Evolutionary conservation across 2,329 filamentous ascomycete species (phyloP), one percentile per base, ranked within the genome.

Genomic region (Paracoccidioides lutzii): DNA sequence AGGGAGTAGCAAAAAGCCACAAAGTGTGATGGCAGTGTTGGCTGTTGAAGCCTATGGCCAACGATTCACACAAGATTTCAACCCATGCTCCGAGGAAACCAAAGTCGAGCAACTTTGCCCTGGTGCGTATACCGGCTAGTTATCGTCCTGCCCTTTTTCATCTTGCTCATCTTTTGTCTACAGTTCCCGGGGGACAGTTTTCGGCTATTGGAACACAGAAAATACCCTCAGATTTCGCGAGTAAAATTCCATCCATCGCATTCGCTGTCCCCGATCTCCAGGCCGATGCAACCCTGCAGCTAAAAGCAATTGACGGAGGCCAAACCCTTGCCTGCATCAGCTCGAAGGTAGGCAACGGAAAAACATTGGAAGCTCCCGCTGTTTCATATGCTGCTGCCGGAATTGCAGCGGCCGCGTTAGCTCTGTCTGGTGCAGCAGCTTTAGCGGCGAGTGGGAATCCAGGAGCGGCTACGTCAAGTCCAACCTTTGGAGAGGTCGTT

Each of bases 251-350:
- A 1, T 75, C 81, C 2, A 95, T 98, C 61, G 91, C 91, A 10
- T 98, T 96, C 74, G 80, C 81, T 58, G 78, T 98, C 37, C 93
- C 93, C 52, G 90, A 98, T 68, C 85, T 98, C 62, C 85, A 91
- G 55, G 91, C 91, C 41, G 74, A 85, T 64, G 93, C 90, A 38
- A 93, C 84, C 46, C 75, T 98, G 60, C 75, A 88, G 66, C 79
- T 98, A 48, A 83, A 79, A 58, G 74, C 81, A 4, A 71, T 81
- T 42, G 81, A 85, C 37, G 75, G 73, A 4, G 78, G 77, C 42
- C 65, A 78, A 38, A 77, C 84, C 44, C 79, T 95, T 7, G 90
- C 89, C 28, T 98, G 93, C 70, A 84, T 97, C 52, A 76, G 86
- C 63, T 90, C 90, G 0, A 76, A 81, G 44, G 83, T 98, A 56